Conservation (phyloP, 352 stramenopile species). For the Albugo candida region DNA sequence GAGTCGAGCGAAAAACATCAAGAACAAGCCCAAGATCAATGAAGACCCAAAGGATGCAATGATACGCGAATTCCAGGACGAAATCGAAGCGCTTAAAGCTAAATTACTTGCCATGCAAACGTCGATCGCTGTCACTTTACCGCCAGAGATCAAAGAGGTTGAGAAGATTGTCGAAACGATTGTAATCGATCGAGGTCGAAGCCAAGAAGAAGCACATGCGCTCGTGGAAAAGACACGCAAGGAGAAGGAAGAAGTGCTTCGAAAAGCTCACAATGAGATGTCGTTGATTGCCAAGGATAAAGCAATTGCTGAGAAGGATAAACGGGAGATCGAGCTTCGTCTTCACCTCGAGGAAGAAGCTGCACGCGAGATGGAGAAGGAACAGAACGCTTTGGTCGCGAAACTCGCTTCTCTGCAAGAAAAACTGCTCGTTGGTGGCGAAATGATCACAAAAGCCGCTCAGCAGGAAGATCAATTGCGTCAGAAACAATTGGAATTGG, state of each 20-base stretch:
- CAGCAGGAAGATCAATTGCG: constrained; percentile 90
- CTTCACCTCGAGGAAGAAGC: constrained; percentile 77
- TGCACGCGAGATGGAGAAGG: constrained; percentile 30
- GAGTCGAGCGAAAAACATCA: constrained; percentile 98
- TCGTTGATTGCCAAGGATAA: constrained; percentile 59
- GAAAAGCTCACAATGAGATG: constrained; percentile 49
- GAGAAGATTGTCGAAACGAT: constrained; percentile 74
- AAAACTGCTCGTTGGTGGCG: constrained; percentile 81
- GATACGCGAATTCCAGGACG: constrained; percentile 92
- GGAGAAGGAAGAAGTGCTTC: constrained; percentile 56
- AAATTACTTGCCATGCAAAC: constrained; percentile 38
- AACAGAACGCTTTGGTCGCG: constrained; percentile 62
- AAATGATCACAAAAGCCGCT: constrained; percentile 88
- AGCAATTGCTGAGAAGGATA: constrained; percentile 63
- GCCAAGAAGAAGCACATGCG: constrained; percentile 46
- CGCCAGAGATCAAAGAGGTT: constrained; percentile 39
- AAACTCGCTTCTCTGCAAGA: constrained; percentile 84
- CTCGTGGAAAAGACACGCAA: constrained; percentile 52
- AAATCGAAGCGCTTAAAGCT: constrained; percentile 88
- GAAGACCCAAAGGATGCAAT: constrained; percentile 97
- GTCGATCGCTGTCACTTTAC: constrained; percentile 13
- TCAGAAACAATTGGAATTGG: constrained; percentile 82
- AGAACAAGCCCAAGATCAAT: constrained; percentile 98
- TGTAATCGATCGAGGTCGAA: constrained; percentile 68
- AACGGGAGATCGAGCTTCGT: constrained; percentile 67